Evolutionary conservation across 257 asterid genomes (phyloP).

Genomic region (Scutellaria barbata): DNA sequence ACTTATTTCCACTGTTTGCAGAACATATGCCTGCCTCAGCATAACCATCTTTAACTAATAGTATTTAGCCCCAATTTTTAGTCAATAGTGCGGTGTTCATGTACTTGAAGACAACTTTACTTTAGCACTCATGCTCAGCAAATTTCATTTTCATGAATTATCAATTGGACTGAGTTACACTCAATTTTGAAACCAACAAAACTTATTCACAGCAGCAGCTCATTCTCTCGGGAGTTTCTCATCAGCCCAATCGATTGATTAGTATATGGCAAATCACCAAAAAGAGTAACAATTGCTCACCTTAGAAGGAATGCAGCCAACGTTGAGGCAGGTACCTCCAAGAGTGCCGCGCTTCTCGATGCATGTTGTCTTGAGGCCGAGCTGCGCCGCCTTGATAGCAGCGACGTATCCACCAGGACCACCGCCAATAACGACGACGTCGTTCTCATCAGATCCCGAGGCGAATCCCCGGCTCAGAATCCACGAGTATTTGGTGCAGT

Average conservation of each 20-base stretch:
- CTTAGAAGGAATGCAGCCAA: slow-evolving; percentile 99
- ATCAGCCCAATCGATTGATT: neutral
- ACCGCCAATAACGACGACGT: slow-evolving; percentile 95
- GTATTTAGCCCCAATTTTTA: slow-evolving; percentile 16
- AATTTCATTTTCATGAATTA: slow-evolving; percentile 16
- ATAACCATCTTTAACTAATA: slow-evolving; percentile 8
- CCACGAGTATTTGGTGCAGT: slow-evolving; percentile 39
- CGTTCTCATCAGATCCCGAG: slow-evolving; percentile 82
- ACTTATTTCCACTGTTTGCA: neutral
- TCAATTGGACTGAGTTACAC: slow-evolving; percentile 2
- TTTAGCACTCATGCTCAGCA: slow-evolving; percentile 10
- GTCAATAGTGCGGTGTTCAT: neutral
- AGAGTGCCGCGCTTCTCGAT: slow-evolving; percentile 96
- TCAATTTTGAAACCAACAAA: neutral
- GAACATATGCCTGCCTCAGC: slow-evolving; percentile 10
- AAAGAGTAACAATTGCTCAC: slow-evolving; percentile 33
- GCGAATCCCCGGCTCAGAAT: slow-evolving; percentile 53
- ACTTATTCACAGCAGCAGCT: neutral
- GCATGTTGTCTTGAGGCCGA: slow-evolving; percentile 96
- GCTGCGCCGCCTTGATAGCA: slow-evolving; percentile 98
- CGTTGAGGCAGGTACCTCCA: slow-evolving; percentile 99
- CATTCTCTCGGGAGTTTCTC: neutral
- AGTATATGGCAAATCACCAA: neutral
- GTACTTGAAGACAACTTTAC: slow-evolving; percentile 15
- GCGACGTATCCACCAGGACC: slow-evolving; percentile 99